Conservation (phyloP, 306 rosid species). For the Mimosa bimucronata region DNA sequence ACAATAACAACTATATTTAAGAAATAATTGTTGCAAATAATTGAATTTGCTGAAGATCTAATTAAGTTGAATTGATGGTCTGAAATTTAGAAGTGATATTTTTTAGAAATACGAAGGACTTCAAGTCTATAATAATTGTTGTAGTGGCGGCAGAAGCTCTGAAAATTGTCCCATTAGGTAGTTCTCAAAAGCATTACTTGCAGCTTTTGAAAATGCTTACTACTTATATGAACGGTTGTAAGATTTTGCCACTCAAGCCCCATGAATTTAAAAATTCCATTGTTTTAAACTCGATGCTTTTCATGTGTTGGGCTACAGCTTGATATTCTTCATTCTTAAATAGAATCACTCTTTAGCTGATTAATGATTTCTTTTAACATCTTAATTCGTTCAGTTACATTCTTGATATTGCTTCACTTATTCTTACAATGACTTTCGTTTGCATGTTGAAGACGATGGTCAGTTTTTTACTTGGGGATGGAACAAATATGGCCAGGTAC, state of each 20-base stretch:
- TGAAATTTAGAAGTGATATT: background rate
- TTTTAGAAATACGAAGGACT: background rate
- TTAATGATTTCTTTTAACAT: background rate
- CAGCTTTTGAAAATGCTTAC: background rate
- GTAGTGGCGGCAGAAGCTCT: background rate
- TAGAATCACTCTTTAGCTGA: background rate
- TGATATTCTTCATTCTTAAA: background rate
- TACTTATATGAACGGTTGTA: background rate
- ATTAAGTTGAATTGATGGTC: background rate
- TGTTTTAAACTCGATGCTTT: background rate
- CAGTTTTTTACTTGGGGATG: conserved; percentile 86
- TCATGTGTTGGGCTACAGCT: background rate
- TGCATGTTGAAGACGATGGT: conserved; percentile 64
- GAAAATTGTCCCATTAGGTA: background rate
- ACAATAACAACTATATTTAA: background rate
- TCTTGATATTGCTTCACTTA: background rate
- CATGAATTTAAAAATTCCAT: background rate
- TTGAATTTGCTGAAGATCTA: background rate
- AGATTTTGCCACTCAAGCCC: background rate
- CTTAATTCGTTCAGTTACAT: background rate
- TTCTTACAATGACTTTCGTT: background rate
- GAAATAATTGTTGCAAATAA: background rate
- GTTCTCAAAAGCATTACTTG: background rate
- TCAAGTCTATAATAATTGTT: background rate
- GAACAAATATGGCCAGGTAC: conserved; percentile 94